A percentile compares a stretch with the other conserved stretches of the same genome.
These are phyloP conservation scores for Colletotrichum plurivorum DNA, from an alignment of 2,329 filamentous ascomycete species.

Conservation along the genomic window DNA sequence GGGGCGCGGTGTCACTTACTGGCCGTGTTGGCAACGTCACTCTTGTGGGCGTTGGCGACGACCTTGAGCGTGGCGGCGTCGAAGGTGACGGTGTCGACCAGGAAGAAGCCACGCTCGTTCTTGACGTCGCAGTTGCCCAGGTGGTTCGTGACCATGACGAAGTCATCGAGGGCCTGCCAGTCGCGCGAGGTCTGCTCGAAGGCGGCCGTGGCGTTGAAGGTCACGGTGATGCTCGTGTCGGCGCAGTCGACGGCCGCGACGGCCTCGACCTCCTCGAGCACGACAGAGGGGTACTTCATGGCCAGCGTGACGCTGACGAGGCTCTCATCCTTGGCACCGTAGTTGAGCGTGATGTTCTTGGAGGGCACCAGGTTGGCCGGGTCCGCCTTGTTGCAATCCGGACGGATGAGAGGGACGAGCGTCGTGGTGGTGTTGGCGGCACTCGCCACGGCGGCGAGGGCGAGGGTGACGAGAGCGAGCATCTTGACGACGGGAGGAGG, in stretches of 20 bases:
- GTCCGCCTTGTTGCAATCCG: conserved; percentile 26
- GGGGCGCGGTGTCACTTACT: conserved; percentile 30
- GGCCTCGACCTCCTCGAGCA: conserved; percentile 56
- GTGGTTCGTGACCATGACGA: conserved; percentile 45
- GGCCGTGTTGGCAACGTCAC: conserved; percentile 43
- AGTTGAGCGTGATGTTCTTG: conserved; percentile 58
- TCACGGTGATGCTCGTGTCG: conserved; percentile 59
- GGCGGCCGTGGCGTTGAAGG: conserved; percentile 41
- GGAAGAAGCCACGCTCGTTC: conserved; percentile 44
- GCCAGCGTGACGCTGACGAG: conserved; percentile 68
- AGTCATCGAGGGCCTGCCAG: conserved; percentile 42
- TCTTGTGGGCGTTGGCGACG: conserved; percentile 43
- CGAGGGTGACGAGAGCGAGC: conserved; percentile 30
- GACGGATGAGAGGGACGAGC: conserved; percentile 20
- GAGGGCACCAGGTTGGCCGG: conserved; percentile 36
- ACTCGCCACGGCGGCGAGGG: conserved; percentile 26
- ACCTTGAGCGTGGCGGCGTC: conserved; percentile 39
- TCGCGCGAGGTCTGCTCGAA: conserved; percentile 42
- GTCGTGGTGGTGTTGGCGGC: conserved; percentile 34
- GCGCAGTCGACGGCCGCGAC: conserved; percentile 69
- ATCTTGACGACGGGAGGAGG: conserved; percentile 15
- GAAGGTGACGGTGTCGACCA: conserved; percentile 41
- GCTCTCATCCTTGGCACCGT: conserved; percentile 54
- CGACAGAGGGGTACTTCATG: conserved; percentile 50
- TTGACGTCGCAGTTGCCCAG: conserved; percentile 42